Percentiles rank a stretch among this genome's conserved stretches.
phyloP scores from a whole-genome alignment of 768 basidiomycete genomes.

The Leccinum subtestaceum region DNA sequence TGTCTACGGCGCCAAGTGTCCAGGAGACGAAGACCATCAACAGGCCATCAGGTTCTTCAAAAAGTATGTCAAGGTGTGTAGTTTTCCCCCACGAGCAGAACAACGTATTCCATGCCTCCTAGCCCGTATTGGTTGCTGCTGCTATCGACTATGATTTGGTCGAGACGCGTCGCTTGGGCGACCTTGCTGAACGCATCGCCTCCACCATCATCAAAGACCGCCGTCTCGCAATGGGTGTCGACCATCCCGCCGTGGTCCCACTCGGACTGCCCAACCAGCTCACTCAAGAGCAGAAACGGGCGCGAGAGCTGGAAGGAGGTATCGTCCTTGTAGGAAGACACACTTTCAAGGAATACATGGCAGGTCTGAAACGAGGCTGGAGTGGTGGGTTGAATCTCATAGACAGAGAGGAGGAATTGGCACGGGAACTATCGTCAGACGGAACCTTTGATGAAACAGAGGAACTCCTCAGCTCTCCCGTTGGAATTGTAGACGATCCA shows the following conservation, averaged over 20 bases:
- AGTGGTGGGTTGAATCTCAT: slow-evolving; percentile 63
- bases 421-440: slow-evolving; percentile 65
- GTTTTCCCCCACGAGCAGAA: slow-evolving; percentile 8
- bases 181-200: slow-evolving; percentile 73
- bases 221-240: slow-evolving; percentile 63
- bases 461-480: slow-evolving; percentile 25
- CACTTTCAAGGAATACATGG: slow-evolving; percentile 93
- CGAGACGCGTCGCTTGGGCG: slow-evolving; percentile 79
- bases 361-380: slow-evolving; percentile 84
- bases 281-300: slow-evolving; percentile 48
- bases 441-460: slow-evolving; percentile 73
- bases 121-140: slow-evolving; percentile 94
- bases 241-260: slow-evolving; percentile 41
- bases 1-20: slow-evolving; percentile 89
- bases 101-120: slow-evolving; percentile 7
- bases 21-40: slow-evolving; percentile 91
- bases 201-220: slow-evolving; percentile 71
- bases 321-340: slow-evolving; percentile 83
- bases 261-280: slow-evolving; percentile 53
- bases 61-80: slow-evolving; percentile 91
- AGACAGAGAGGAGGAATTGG: slow-evolving; percentile 70
- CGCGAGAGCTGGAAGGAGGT: slow-evolving; percentile 76
- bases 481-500: slow-evolving; percentile 24
- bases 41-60: slow-evolving; percentile 85
- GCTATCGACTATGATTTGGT: slow-evolving; percentile 90